Evolutionary conservation across 768 basidiomycete species (phyloP), one percentile per base, ranked within the genome.

Genomic region (Aureoboletus auriporus): DNA sequence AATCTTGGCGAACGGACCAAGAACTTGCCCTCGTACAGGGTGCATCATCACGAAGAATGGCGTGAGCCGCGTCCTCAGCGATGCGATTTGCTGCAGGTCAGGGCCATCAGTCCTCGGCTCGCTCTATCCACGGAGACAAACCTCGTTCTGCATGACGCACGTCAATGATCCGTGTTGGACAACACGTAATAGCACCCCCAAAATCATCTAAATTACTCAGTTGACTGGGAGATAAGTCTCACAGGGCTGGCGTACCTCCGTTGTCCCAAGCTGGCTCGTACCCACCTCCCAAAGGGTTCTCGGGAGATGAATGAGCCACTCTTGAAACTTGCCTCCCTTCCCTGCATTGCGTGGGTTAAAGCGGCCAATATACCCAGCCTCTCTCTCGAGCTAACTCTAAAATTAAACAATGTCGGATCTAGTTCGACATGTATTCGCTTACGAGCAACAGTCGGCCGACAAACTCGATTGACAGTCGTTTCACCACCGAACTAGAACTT

Each of bases 261-360:
- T 83, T 5, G 76, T 69, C 1, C 65, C 55, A 14, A 76, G 61
- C 60, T 89, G 79, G 45, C 66, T 77, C 9, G 66, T 67, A 4
- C 86, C 85, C 9, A 87, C 65, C 64, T 97, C 93, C 94, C 94
- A 97, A 5, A 97, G 71, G 6, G 76, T 75, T 66, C 81, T 85
- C 0, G 93, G 91, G 38, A 96, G 75, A 54, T 86, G 81, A 26
- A 76, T 64, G 14, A 92, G 54, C 92, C 93, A 96, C 17, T 76
- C 76, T 43, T 74, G 68, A 34, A 85, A 65, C 44, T 67, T 72
- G 29, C 47, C 56, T 23, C 52, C 56, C 36, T 60, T 61, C 5
- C 50, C 55, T 49, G 54, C 62, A 52, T 47, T 66, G 54, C 42
- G 56, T 17, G 75, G 53, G 12, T 64, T 67, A 56, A 85, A 79